These are phyloP conservation scores for Lasiodiplodia hormozganensis DNA, from an alignment of 2,329 filamentous ascomycete genomes.

Conservation along the genomic window DNA sequence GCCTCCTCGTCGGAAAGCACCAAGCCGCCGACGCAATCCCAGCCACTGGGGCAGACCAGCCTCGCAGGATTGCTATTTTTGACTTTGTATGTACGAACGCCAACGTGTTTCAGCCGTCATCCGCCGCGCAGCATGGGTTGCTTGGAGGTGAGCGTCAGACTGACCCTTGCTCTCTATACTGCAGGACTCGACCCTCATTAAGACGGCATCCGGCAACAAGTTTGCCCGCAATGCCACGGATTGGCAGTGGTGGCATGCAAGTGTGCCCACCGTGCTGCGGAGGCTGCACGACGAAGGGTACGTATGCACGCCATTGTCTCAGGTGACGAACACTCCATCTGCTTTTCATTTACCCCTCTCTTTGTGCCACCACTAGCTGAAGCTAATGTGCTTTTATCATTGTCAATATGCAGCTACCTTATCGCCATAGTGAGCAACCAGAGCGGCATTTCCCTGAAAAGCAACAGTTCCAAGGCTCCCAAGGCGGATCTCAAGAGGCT, in stretches of 20 bases:
- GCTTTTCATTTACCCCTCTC: conserved; percentile 26
- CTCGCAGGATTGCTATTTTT: conserved; percentile 45
- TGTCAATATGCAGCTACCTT: conserved; percentile 63
- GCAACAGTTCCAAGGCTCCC: conserved; percentile 73
- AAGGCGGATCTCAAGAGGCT: conserved; percentile 73
- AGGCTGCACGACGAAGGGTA: conserved; percentile 75
- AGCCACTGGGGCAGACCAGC: conserved; percentile 29
- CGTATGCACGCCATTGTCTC: conserved; percentile 31
- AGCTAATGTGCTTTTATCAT: conserved; percentile 25
- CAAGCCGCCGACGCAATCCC: conserved; percentile 46
- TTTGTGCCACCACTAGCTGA: conserved; percentile 21
- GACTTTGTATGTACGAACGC: conserved; percentile 44
- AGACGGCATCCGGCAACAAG: conserved; percentile 78
- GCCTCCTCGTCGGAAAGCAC: conserved; percentile 79
- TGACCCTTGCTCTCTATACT: conserved; percentile 21
- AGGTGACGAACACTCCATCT: conserved; percentile 29
- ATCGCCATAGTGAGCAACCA: conserved; percentile 90
- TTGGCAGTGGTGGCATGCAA: conserved; percentile 92
- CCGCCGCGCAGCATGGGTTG: conserved; percentile 1
- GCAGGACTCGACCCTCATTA: conserved; percentile 87
- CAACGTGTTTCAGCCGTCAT: conserved; percentile 26
- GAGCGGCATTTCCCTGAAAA: conserved; percentile 77
- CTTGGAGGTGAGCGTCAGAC: conserved; percentile 10
- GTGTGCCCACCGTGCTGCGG: conserved; percentile 71
- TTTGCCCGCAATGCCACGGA: conserved; percentile 75